Evolutionary conservation across 202 grass and related monocot genomes (phyloP), one percentile per base, ranked within the genome.

Genomic region (Brachypodium distachyon): DNA sequence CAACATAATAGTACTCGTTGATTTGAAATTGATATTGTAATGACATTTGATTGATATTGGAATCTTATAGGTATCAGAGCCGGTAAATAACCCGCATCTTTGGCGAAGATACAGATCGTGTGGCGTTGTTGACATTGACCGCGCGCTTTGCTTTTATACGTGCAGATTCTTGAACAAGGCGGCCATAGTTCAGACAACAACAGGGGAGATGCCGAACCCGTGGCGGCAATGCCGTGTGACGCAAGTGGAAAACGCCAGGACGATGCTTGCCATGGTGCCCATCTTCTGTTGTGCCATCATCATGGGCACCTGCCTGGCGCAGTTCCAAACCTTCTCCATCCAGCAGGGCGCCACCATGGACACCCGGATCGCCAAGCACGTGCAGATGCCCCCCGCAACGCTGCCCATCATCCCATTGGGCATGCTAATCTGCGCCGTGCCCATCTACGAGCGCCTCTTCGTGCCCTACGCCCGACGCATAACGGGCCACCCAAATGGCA

Each of bases 271-370:
- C 38, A 89, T 93, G 84, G 60, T 93, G 48, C 90, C 87, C 65
- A 90, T 93, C 59, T 93, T 93, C 73, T 72, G 61, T 41, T 79
- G 90, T 87, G 79, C 81, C 47, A 87, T 93, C 77, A 75, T 93
- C 73, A 87, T 93, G 79, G 83, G 81, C 84, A 90, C 87, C 17
- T 87, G 87, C 80, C 71, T 93, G 0, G 90, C 90, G 26, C 87
- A 87, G 77, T 78, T 93, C 13, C 87, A 93, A 77, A 93, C 87
- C 84, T 93, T 93, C 87, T 93, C 87, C 52, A 84, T 93, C 67
- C 77, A 36, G 84, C 90, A 93, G 52, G 87, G 87, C 43, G 33
- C 0, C 72, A 81, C 77, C 63, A 85, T 93, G 90, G 57, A 93
- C 87, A 73, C 11, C 23, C 0, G 36, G 18, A 38, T 93, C 3